phyloP scores from a whole-genome alignment of 169 alveolate genomes.

The Plasmodium vinckei region DNA sequence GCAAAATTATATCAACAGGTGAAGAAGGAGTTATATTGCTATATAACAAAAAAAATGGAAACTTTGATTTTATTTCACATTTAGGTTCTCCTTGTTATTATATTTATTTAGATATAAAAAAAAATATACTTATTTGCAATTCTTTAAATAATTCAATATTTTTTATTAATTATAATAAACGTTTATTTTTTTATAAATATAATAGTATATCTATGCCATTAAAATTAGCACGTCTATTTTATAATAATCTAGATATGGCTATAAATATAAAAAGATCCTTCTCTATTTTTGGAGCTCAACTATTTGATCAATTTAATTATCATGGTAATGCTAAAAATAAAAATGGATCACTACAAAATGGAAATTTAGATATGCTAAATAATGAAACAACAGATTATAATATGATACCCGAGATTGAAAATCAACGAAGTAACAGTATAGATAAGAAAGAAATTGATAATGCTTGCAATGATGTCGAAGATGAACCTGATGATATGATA shows the following conservation, averaged over 20 bases:
- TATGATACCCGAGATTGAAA: too few relatives aligned
- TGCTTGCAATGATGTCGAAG: not conserved
- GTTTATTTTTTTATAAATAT: conserved; percentile 36
- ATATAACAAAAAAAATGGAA: conserved; percentile 27
- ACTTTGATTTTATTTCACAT: conserved; percentile 23
- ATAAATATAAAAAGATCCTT: conserved; percentile 23
- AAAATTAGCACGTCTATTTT: conserved; percentile 24
- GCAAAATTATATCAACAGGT: conserved; percentile 31
- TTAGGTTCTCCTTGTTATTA: conserved; percentile 63
- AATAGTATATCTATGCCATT: conserved; percentile 50
- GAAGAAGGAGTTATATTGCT: conserved; percentile 60
- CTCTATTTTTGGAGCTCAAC: conserved; percentile 1
- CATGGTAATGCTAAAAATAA: not conserved
- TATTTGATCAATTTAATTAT: conserved; percentile 19
- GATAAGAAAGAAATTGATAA: not conserved
- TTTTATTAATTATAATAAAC: conserved; percentile 43
- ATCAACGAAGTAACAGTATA: too few relatives aligned
- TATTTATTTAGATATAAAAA: conserved; percentile 21
- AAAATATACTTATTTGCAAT: conserved; percentile 37
- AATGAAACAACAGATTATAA: not conserved
- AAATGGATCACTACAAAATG: not conserved
- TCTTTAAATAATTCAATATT: conserved; percentile 13
- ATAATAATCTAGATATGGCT: not conserved
- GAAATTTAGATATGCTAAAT: not conserved
- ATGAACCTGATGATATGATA: not conserved